These are phyloP conservation scores for Corylus avellana DNA, from an alignment of 306 rosid species.

Conservation along the genomic window DNA sequence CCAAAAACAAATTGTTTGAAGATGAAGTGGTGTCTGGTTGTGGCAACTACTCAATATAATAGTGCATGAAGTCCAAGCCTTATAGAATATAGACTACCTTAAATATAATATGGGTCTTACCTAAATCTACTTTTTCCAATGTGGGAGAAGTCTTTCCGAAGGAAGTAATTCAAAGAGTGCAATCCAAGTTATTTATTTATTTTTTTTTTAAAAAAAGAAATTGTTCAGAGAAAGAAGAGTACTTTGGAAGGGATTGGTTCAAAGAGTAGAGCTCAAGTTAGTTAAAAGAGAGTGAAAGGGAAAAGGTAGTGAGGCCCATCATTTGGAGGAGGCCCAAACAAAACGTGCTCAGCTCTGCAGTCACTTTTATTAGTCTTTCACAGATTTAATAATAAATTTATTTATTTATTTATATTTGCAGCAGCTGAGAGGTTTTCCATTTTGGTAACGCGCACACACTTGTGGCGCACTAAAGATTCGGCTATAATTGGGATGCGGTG, in stretches of 20 bases:
- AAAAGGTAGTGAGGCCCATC: constrained; percentile 42
- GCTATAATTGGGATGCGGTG: neutral
- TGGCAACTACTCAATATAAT: neutral
- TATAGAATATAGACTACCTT: constrained; percentile 27
- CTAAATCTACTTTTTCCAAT: constrained; percentile 29
- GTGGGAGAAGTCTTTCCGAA: constrained; percentile 43
- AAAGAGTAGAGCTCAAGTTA: constrained; percentile 67
- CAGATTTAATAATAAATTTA: neutral
- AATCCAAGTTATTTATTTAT: constrained; percentile 42
- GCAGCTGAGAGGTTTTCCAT: neutral
- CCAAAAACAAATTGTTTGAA: too few species aligned
- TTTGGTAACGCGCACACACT: neutral
- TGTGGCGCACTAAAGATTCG: neutral
- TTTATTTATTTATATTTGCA: neutral
- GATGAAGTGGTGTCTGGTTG: neutral
- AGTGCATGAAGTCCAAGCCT: constrained; percentile 43
- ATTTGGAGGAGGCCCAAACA: constrained; percentile 56
- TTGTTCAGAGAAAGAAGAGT: constrained; percentile 39
- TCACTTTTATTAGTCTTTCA: constrained; percentile 63
- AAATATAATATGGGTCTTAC: constrained; percentile 26
- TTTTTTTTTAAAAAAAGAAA: neutral
- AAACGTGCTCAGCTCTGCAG: constrained; percentile 55
- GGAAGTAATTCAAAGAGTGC: constrained; percentile 72
- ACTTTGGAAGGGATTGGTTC: constrained; percentile 70
- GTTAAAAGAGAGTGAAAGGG: neutral